Evolutionary conservation across 2,329 filamentous ascomycete genomes (phyloP).

Genomic region (Cladosporium colombiae): DNA sequence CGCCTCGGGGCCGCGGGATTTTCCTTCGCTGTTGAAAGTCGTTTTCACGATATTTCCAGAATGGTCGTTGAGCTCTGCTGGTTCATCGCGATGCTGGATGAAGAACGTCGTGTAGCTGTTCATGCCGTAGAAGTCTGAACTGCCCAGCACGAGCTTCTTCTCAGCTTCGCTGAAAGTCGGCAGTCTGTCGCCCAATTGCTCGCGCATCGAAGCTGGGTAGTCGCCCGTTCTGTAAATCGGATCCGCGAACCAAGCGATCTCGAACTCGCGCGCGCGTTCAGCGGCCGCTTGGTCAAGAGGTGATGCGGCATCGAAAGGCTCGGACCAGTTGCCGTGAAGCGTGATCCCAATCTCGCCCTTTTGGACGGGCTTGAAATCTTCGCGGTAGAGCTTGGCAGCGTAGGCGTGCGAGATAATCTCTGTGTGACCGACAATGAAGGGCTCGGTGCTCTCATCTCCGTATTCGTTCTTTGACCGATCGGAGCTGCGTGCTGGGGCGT

Average conservation of each 20-base stretch:
- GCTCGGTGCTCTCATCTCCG: constrained; percentile 40
- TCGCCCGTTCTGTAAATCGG: constrained; percentile 43
- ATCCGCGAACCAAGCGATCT: constrained; percentile 47
- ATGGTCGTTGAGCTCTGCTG: constrained; percentile 43
- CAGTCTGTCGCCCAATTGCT: constrained; percentile 35
- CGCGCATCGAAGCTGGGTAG: constrained; percentile 42
- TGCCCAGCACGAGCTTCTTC: constrained; percentile 31
- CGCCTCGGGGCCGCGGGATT: constrained; percentile 39
- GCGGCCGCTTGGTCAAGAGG: constrained; percentile 42
- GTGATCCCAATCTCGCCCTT: constrained; percentile 46
- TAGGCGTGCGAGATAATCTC: constrained; percentile 44
- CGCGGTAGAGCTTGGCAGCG: constrained; percentile 43
- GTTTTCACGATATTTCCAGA: constrained; percentile 44
- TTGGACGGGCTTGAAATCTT: constrained; percentile 42
- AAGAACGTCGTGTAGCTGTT: constrained; percentile 47
- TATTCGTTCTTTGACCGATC: constrained; percentile 37
- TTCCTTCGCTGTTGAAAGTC: constrained; percentile 40
- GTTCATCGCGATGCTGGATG: constrained; percentile 39
- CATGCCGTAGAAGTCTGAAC: constrained; percentile 37
- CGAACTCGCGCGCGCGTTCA: constrained; percentile 45
- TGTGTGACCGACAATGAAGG: constrained; percentile 45
- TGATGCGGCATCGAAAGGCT: constrained; percentile 43
- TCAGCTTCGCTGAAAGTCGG: constrained; percentile 35
- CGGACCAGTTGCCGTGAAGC: constrained; percentile 46
- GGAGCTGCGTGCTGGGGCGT: constrained; percentile 38